Base-by-base conservation (phyloP, 371 early-diverging fungal species). In the Zychaea mexicana region DNA sequence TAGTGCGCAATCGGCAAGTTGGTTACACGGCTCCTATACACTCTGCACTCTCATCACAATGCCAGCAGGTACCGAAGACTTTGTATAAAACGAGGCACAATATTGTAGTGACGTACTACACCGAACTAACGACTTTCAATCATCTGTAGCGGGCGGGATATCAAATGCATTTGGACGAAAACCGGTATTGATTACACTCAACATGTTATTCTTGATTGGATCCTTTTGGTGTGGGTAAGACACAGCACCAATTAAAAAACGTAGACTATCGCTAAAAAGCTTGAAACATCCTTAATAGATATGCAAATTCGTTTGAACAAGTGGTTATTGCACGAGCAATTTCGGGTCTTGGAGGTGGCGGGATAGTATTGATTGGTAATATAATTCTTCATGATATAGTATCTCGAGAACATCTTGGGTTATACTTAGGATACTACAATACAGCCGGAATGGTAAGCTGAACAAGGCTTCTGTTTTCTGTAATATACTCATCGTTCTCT, bases 291-390 rank as follows among this genome's bases (percentile, higher is more conserved):
- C n/a, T n/a, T n/a, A n/a, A n/a, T n/a, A n/a, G n/a, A n/a, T n/a
- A n/a, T 81, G 56, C 80, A 85, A 0, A 75, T 59, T 19, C 76
- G 67, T 22, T 73, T 87, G 76, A 83, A 79, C 60, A 70, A 72
- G 76, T 96, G 28, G 93, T 94, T 27, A 68, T 84, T 21, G 88
- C 86, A 6, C 84, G 95, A 46, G 91, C 88, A 2, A 62, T 92
- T 30, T 84, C 92, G 4, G 93, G 93, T 21, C 66, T 90, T 42
- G 96, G 97, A 33, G 94, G 93, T 13, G 92, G 91, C 38, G 77
- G 80, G 26, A 54, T 79, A 53, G 71, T 71, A 32, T 67, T 67
- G 70, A 26, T 54, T 7, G 30, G 31, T 28, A 58, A 17, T 8
- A 21, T 59, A 2, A 24, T 59, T 0, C 26, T 59, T 17, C 46